Evolutionary conservation across 2,329 filamentous ascomycete species (phyloP).

Genomic region (Blastomyces silverae): DNA sequence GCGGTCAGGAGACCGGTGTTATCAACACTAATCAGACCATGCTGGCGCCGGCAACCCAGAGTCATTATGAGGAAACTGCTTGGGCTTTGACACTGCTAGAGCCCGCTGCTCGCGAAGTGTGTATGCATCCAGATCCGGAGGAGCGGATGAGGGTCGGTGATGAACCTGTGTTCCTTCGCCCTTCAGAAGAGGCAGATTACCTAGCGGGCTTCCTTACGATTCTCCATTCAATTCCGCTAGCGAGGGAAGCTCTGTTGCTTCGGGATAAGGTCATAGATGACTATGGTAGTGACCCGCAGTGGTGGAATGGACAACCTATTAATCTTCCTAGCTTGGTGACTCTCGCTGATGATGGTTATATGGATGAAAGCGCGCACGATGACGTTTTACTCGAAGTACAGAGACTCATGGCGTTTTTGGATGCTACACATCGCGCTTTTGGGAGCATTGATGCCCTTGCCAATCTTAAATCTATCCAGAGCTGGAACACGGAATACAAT

Average conservation of each 20-base stretch:
- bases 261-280: conserved; percentile 41
- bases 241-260: conserved; percentile 51
- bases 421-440: conserved; percentile 52
- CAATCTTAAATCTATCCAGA: conserved; percentile 25
- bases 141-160: conserved; percentile 44
- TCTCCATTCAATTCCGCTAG: conserved; percentile 54
- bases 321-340: conserved; percentile 48
- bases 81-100: conserved; percentile 52
- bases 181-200: conserved; percentile 47
- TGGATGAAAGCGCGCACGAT: conserved; percentile 28
- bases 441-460: conserved; percentile 50
- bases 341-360: conserved; percentile 31
- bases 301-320: conserved; percentile 56
- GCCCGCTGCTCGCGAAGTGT: conserved; percentile 45
- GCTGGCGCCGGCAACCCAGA: conserved; percentile 51
- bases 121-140: conserved; percentile 48
- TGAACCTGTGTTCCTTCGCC: conserved; percentile 54
- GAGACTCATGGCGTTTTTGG: conserved; percentile 56
- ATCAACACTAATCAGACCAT: conserved; percentile 37
- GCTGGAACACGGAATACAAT: conserved; percentile 21
- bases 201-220: conserved; percentile 55
- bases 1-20: conserved; percentile 53
- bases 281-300: conserved; percentile 53
- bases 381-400: conserved; percentile 53
- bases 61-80: conserved; percentile 47